Percentiles rank a stretch among this genome's conserved stretches.
These are phyloP conservation scores for Phialophora chinensis DNA, from an alignment of 2,329 filamentous ascomycete genomes.

Conservation along the genomic window DNA sequence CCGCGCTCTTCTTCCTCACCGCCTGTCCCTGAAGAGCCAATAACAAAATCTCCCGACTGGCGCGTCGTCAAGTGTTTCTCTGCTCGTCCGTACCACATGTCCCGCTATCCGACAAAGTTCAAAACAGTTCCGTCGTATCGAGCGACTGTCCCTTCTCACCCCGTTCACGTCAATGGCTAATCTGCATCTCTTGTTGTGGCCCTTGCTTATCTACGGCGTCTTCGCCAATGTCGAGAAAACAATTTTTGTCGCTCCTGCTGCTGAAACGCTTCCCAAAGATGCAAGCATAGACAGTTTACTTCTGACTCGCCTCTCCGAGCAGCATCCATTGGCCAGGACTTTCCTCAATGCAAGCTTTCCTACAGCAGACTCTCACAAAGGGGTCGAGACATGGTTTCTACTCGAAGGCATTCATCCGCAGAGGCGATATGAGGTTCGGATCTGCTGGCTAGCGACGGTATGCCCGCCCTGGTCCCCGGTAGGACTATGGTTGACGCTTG, in stretches of 20 bases:
- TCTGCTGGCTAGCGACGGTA: constrained; percentile 94
- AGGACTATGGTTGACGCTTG: constrained; percentile 17
- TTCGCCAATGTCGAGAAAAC: constrained; percentile 86
- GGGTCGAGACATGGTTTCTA: constrained; percentile 76
- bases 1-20: constrained; percentile 33
- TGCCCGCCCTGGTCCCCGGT: constrained; percentile 44
- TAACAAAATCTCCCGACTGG: constrained; percentile 1
- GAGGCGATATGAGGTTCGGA: constrained; percentile 84
- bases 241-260: constrained; percentile 78
- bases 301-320: constrained; percentile 69
- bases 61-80: not conserved
- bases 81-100: not conserved
- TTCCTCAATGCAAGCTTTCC: constrained; percentile 73
- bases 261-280: constrained; percentile 61
- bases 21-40: constrained; percentile 28
- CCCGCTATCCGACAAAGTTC: not conserved
- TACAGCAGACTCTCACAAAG: constrained; percentile 57
- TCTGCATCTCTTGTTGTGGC: constrained; percentile 12
- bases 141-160: not conserved
- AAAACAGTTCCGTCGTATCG: not conserved
- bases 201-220: constrained; percentile 20
- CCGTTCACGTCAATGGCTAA: constrained; percentile 11
- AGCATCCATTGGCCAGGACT: constrained; percentile 63
- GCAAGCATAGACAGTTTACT: constrained; percentile 66
- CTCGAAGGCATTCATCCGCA: constrained; percentile 72